phyloP scores from a whole-genome alignment of 2,329 filamentous ascomycete genomes.

The Fusarium mexicanum region DNA sequence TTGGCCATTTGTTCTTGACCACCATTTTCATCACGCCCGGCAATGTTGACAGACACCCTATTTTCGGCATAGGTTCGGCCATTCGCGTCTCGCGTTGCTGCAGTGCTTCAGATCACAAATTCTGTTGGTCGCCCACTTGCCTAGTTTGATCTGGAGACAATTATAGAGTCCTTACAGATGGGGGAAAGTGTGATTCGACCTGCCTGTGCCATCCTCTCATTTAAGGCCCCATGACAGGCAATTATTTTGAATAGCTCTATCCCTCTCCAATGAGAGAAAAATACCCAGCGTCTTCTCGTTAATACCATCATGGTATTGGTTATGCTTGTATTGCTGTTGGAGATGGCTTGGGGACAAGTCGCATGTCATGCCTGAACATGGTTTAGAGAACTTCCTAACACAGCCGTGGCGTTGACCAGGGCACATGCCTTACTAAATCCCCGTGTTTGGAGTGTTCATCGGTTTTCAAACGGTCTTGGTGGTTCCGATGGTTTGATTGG shows the following conservation, averaged over 20 bases:
- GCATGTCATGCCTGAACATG: not conserved
- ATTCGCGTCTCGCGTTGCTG: constrained; percentile 32
- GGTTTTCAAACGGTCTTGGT: constrained; percentile 29
- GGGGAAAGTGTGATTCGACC: constrained; percentile 15
- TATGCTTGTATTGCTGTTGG: not conserved
- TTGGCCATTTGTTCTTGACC: constrained; percentile 34
- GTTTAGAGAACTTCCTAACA: not conserved
- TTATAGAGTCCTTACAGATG: constrained; percentile 15
- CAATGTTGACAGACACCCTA: constrained; percentile 15
- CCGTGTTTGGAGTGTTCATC: constrained; percentile 20
- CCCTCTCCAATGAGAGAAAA: not conserved
- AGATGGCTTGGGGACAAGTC: not conserved
- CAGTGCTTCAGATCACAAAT: constrained; percentile 16
- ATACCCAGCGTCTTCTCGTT: not conserved
- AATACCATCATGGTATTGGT: constrained; percentile 5
- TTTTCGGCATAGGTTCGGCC: constrained; percentile 21
- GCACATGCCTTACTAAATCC: constrained; percentile 6
- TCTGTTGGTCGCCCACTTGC: constrained; percentile 28
- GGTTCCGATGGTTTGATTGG: constrained; percentile 60
- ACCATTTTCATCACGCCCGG: constrained; percentile 2
- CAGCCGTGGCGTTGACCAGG: constrained; percentile 18
- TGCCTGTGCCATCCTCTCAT: constrained; percentile 1
- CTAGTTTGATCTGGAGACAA: constrained; percentile 1
- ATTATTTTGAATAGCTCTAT: not conserved
- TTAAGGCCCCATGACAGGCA: constrained; percentile 9